Percentiles rank a stretch among this genome's conserved stretches.
These are phyloP conservation scores for Fraxinus paxiana DNA, from an alignment of 305 asterid species.

Conservation along the genomic window DNA sequence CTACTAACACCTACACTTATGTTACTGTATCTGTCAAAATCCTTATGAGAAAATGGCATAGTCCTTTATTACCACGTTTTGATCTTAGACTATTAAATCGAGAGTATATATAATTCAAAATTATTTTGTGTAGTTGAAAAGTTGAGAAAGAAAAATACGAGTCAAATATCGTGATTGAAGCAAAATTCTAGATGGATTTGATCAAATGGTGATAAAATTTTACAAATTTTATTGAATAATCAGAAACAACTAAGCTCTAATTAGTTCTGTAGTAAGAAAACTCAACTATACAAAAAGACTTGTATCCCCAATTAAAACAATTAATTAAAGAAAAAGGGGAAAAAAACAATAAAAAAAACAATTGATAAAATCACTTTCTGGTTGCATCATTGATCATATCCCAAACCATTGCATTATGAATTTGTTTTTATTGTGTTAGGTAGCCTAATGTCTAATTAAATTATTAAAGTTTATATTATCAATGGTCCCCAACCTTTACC, in stretches of 20 bases:
- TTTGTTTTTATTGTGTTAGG: not conserved
- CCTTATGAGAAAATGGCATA: too few relatives aligned
- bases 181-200: not conserved
- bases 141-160: not conserved
- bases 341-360: too few relatives aligned
- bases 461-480: not conserved
- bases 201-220: not conserved
- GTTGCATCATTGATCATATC: not conserved
- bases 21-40: too few relatives aligned
- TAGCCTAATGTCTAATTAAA: not conserved
- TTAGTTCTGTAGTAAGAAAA: too few relatives aligned
- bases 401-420: not conserved
- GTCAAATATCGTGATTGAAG: not conserved
- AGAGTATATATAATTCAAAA: not conserved
- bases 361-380: not conserved
- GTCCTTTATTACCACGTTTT: too few relatives aligned
- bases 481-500: not conserved
- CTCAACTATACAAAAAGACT: not conserved
- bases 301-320: not conserved
- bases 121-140: too few relatives aligned
- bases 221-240: too few relatives aligned
- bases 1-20: too few relatives aligned
- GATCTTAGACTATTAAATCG: not conserved
- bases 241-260: not conserved
- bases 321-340: not conserved